A percentile compares a stretch with the other conserved stretches of the same genome.
Conservation (phyloP, 805 yeast species). For the Yarrowia deformans region DNA sequence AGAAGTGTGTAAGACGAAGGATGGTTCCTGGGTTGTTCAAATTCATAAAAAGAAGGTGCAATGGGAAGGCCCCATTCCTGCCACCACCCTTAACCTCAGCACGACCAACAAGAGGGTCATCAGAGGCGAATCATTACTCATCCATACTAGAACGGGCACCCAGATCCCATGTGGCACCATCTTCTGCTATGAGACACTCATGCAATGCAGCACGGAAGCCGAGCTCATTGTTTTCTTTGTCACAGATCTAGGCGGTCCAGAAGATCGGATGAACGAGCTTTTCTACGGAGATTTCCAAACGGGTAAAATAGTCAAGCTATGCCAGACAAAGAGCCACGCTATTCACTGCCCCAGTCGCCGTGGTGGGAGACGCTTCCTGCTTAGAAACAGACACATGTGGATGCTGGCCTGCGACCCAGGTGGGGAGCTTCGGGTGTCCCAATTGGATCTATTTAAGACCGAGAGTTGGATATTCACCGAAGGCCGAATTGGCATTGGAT, state of each 20-base stretch:
- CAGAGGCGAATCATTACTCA: conserved; percentile 2
- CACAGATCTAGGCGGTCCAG: conserved; percentile 11
- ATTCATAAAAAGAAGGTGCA: conserved; percentile 23
- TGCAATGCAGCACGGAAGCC: conserved; percentile 24
- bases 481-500: neutral
- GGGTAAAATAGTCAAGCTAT: neutral
- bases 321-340: conserved; percentile 28
- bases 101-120: conserved; percentile 18
- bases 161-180: conserved; percentile 9
- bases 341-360: conserved; percentile 21
- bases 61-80: conserved; percentile 14
- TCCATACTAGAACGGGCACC: neutral
- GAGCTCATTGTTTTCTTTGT: conserved; percentile 8
- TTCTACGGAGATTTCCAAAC: conserved; percentile 11
- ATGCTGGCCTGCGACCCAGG: conserved; percentile 17
- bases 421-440: conserved; percentile 3
- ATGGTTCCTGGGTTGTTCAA: conserved; percentile 22
- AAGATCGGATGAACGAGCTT: conserved; percentile 11
- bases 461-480: conserved; percentile 12
- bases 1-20: conserved; percentile 1
- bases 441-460: conserved; percentile 4
- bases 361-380: conserved; percentile 6
- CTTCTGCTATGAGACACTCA: conserved; percentile 22
- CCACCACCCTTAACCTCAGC: neutral
- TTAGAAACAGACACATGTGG: conserved; percentile 11